Evolutionary conservation across 192 early-diverging fungal genomes (phyloP), one percentile per base, ranked within the genome.

Genomic region (Coemansia sp.): DNA sequence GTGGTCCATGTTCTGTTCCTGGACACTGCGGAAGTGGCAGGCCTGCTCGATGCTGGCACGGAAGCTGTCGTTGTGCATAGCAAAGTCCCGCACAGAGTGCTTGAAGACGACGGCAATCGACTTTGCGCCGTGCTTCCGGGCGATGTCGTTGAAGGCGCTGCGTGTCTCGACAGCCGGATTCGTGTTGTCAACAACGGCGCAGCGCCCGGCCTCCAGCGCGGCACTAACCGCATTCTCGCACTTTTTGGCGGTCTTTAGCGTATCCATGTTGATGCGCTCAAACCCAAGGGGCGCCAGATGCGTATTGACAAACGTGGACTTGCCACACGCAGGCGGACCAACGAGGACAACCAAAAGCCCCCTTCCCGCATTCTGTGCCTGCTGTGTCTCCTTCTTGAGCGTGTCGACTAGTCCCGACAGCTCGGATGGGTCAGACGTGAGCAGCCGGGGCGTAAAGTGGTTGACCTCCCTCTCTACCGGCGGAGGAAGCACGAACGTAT

Each of bases 281-380:
- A 93, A 93, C 0, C 87, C 88, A 14, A 88, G 83, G 2, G 85
- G 76, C 19, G 85, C 71, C 38, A 95, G 74, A 40, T 92, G 84
- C n/a, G 70, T 81, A 7, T 72, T 65, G 1, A 88, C 83, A 85
- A 95, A 94, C 2, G 85, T 87, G 0, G 89, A 88, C 73, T 96
- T 98, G 19, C 96, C 96, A 17, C 86, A 88, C 0, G 92, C 96
- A 2, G 94, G 94, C 11, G 85, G 86, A 1, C 96, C 96, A 61
- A 94, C 91, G 14, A 90, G 85, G 0, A 98, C 61, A 16, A 96
- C 78, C 49, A 95, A 42, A 5, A 84, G 39, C 0, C 73, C 74
- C 25, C 70, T 92, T 46, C 65, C 45, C 63, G 72, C 22, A 58
- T 58, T 39, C 66, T 68, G 32, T 42, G 68, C 44, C 63, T 50